Percentiles rank a stretch among this genome's conserved stretches.
Conservation (phyloP, 2,329 filamentous ascomycete genomes). For the Volutella citrinella region DNA sequence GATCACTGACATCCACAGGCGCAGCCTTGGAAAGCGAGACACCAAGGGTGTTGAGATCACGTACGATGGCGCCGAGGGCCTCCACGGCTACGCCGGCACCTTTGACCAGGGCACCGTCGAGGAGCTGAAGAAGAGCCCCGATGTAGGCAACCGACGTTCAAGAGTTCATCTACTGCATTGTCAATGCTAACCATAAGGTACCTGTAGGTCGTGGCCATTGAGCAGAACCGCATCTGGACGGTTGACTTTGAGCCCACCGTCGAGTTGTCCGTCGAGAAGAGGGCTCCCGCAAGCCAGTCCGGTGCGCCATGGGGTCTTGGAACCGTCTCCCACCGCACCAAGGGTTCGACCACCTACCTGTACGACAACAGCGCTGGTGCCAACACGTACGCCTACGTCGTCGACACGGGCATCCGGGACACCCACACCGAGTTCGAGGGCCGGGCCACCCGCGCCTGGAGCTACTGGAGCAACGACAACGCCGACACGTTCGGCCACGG, state of each 20-base stretch:
- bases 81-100: conserved; percentile 41
- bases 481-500: conserved; percentile 39
- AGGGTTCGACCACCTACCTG: conserved; percentile 37
- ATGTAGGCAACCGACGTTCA: too few species aligned
- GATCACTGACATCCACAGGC: conserved; percentile 51
- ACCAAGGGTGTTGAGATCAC: conserved; percentile 32
- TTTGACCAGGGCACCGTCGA: conserved; percentile 40
- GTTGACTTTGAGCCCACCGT: conserved; percentile 16
- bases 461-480: conserved; percentile 23
- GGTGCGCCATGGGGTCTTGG: conserved; percentile 32
- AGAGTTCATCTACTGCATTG: too few species aligned
- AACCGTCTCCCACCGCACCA: conserved; percentile 28
- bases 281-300: conserved; percentile 26
- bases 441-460: conserved; percentile 38
- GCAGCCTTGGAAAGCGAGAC: conserved; percentile 48
- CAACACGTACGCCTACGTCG: conserved; percentile 56
- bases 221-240: conserved; percentile 28
- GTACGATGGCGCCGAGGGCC: conserved; percentile 28
- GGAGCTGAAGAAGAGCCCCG: conserved; percentile 38
- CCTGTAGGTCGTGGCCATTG: conserved; percentile 26
- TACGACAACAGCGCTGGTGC: conserved; percentile 44
- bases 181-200: too few species aligned
- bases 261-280: conserved; percentile 18
- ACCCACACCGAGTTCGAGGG: conserved; percentile 53
- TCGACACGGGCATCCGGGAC: conserved; percentile 59